Evolutionary conservation across 306 rosid species (phyloP).

Genomic region (Quercus dentata): DNA sequence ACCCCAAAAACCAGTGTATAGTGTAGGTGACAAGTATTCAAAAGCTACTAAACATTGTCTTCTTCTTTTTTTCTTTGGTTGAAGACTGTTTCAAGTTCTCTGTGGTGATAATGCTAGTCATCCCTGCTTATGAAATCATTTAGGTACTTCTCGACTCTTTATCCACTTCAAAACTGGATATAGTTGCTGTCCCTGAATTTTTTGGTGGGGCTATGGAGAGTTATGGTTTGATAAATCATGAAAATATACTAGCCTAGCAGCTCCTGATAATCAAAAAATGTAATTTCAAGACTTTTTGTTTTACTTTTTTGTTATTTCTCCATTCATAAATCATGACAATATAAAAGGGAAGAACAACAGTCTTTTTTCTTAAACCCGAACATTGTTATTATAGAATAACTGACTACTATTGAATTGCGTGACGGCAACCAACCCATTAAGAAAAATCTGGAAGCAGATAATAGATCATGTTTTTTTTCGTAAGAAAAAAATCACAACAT

Average conservation of each 20-base stretch:
- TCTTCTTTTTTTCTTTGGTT: not conserved
- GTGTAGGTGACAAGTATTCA: not conserved
- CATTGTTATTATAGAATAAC: too few relatives aligned
- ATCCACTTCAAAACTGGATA: slow-evolving; percentile 54
- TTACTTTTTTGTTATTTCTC: not conserved
- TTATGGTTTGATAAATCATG: slow-evolving; percentile 57
- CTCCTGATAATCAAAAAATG: not conserved
- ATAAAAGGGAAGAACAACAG: not conserved
- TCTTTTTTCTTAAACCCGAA: too few relatives aligned
- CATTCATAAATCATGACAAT: not conserved
- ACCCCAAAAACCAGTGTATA: not conserved
- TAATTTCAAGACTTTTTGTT: not conserved
- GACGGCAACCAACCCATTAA: not conserved
- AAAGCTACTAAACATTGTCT: not conserved
- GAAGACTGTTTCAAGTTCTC: not conserved
- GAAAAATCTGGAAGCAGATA: not conserved
- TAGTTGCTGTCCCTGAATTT: slow-evolving; percentile 62
- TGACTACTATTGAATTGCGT: too few relatives aligned
- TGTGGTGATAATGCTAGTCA: not conserved
- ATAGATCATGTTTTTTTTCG: not conserved
- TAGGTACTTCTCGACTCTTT: slow-evolving; percentile 47
- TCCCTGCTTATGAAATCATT: slow-evolving; percentile 4
- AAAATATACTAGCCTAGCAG: slow-evolving; percentile 19
- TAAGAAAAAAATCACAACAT: not conserved
- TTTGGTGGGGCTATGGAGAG: slow-evolving; percentile 67